A percentile compares a stretch with the other conserved stretches of the same genome.
phyloP scores from a whole-genome alignment of 371 early-diverging fungal species.

The Funneliformis caledonium region DNA sequence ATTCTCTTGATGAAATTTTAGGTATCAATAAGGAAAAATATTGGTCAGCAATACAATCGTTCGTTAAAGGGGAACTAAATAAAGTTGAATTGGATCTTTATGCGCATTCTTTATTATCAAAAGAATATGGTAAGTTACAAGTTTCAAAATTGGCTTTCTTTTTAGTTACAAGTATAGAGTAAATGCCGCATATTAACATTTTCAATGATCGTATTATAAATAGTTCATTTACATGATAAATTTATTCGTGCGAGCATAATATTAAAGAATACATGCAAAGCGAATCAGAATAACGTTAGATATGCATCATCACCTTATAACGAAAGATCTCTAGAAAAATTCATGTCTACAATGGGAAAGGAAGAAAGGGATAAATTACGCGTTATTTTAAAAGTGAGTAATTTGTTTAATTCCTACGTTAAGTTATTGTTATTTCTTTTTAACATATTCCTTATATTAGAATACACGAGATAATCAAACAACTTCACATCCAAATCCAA shows the following conservation, averaged over 20 bases:
- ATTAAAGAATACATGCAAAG: background rate
- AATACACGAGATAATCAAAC: background rate
- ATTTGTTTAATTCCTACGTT: background rate
- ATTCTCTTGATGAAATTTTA: background rate
- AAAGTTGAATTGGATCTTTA: slow-evolving; percentile 4
- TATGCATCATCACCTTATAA: background rate
- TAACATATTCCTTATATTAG: background rate
- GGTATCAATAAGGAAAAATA: slow-evolving; percentile 12
- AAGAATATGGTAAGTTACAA: slow-evolving; percentile 13
- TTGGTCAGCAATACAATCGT: background rate
- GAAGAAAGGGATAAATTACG: slow-evolving; percentile 20
- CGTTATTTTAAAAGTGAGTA: background rate
- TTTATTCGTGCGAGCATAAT: slow-evolving; percentile 16
- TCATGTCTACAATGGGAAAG: slow-evolving; percentile 1
- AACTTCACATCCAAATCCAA: background rate
- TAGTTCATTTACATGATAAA: slow-evolving; percentile 9
- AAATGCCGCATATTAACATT: background rate
- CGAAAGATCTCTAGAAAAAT: background rate
- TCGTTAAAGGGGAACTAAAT: slow-evolving; percentile 14
- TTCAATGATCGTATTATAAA: background rate
- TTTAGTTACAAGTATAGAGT: background rate
- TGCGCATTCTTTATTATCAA: background rate
- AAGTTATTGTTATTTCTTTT: background rate
- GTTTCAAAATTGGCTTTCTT: background rate
- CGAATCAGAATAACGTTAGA: background rate